Conservation (phyloP, 495 filamentous ascomycete species). For the Aspergillus haitiensis region DNA sequence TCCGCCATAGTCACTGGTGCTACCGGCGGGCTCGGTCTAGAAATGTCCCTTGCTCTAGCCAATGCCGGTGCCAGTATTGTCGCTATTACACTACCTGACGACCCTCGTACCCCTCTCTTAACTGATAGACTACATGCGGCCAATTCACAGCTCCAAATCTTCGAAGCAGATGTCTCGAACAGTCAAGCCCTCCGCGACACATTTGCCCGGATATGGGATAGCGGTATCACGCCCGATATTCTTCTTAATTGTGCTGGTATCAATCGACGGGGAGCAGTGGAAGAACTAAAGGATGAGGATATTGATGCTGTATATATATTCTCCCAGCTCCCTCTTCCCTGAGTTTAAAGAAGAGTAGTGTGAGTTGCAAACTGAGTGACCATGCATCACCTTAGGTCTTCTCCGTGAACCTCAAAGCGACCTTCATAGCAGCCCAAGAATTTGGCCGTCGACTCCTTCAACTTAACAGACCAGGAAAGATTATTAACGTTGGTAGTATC, state of each 20-base stretch:
- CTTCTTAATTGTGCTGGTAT: neutral
- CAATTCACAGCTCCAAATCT: no score
- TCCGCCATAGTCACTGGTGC: slow-evolving; percentile 15
- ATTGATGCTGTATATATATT: slow-evolving; percentile 1
- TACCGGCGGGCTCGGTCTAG: slow-evolving; percentile 4
- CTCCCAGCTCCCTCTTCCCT: no score
- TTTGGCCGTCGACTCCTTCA: neutral
- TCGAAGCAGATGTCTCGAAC: neutral
- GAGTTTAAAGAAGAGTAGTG: no score
- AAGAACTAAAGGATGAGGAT: slow-evolving; percentile 6
- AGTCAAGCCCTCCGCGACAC: neutral
- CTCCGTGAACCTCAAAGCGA: neutral
- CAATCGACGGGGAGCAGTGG: neutral
- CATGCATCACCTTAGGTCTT: no score
- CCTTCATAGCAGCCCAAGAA: slow-evolving; percentile 5
- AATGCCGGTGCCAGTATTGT: slow-evolving; percentile 7
- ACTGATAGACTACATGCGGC: no score
- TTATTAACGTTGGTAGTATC: slow-evolving; percentile 79
- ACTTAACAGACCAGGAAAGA: slow-evolving; percentile 54
- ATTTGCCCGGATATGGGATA: no score
- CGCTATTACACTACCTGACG: neutral
- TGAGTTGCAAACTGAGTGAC: no score
- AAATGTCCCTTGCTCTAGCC: slow-evolving; percentile 16
- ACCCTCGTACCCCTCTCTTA: neutral
- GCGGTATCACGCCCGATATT: no score